Evolutionary conservation across 202 grass and related monocot species (phyloP), one percentile per base, ranked within the genome.

Genomic region (Schoenoplectus tabernaemontani): DNA sequence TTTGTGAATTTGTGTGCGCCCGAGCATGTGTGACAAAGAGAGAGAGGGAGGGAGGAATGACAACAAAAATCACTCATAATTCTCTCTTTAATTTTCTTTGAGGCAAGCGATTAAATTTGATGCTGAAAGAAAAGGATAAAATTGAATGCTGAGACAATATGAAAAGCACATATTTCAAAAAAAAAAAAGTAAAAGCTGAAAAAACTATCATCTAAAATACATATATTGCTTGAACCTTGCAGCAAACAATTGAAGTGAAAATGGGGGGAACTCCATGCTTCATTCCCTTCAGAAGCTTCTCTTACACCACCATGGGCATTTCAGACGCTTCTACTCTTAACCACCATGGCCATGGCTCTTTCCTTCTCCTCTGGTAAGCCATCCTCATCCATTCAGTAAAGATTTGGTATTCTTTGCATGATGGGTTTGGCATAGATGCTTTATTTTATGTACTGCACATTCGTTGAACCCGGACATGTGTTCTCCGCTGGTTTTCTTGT

Each of bases 201-300:
- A 73, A 32, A 1, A 51, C 68, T 73, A 50, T 2, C 47, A 51
- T 73, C 68, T 51, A 51, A 51, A 48, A 32, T 69, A 69, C 65
- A 68, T 48, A 50, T 72, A 72, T 72, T 73, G 69, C 69, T 73
- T 73, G 24, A n/a, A 73, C 69, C 44, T 73, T 73, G 44, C 15
- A 24, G 5, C 12, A 73, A 73, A 44, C 44, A 73, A 73, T 17
- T 73, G 69, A 73, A 73, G 69, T 73, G 69, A 73, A 53, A 51
- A 73, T 0, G 69, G 15, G 67, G 69, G 69, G 44, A 73, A 73
- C 69, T 73, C 69, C 69, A 51, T 33, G 69, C 24, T 48, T 42
- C 37, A 69, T 69, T 73, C 23, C 44, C 17, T 73, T 48, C 20
- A 46, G 16, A 73, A 33, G 23, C 26, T 50, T 24, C 24, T 73